These are phyloP conservation scores for Akanthomyces dipterigenus DNA, from an alignment of 2,329 filamentous ascomycete genomes.

Conservation along the genomic window DNA sequence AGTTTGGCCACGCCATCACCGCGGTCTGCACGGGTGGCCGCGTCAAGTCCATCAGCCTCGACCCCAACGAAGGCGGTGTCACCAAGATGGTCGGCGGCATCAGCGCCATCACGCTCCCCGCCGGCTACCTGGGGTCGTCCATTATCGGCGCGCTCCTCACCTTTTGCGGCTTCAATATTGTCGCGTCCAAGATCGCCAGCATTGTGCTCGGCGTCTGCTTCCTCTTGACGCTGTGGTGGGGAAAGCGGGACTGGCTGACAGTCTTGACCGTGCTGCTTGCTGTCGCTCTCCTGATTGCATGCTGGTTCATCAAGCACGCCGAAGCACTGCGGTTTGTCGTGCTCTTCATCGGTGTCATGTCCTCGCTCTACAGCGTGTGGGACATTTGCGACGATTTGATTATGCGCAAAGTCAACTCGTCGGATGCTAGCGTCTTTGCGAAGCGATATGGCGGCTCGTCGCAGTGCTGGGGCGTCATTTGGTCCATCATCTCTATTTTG, in stretches of 20 bases:
- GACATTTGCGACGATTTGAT: constrained; percentile 82
- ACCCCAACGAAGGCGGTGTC: constrained; percentile 72
- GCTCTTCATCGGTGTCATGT: constrained; percentile 79
- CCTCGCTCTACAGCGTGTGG: constrained; percentile 73
- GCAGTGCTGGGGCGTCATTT: constrained; percentile 74
- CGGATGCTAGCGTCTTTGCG: constrained; percentile 73
- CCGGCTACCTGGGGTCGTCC: constrained; percentile 71
- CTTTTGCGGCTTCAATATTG: constrained; percentile 76
- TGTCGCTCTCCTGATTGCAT: constrained; percentile 63
- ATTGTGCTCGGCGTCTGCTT: constrained; percentile 68
- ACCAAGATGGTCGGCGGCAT: constrained; percentile 71
- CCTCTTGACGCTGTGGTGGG: constrained; percentile 76
- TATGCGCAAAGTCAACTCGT: constrained; percentile 70
- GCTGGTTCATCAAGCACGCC: constrained; percentile 75
- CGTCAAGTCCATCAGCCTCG: constrained; percentile 67
- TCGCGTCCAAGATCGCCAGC: constrained; percentile 72
- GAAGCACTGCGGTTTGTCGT: constrained; percentile 68
- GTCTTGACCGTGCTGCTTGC: constrained; percentile 63
- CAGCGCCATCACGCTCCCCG: constrained; percentile 64
- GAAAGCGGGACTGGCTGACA: constrained; percentile 70
- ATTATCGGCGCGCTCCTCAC: constrained; percentile 71
- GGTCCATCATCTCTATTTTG: constrained; percentile 63
- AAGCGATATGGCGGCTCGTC: constrained; percentile 72
- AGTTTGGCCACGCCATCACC: constrained; percentile 69
- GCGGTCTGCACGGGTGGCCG: constrained; percentile 65